Conservation (phyloP, 2,329 filamentous ascomycete species). For the Dothistroma septosporum region DNA sequence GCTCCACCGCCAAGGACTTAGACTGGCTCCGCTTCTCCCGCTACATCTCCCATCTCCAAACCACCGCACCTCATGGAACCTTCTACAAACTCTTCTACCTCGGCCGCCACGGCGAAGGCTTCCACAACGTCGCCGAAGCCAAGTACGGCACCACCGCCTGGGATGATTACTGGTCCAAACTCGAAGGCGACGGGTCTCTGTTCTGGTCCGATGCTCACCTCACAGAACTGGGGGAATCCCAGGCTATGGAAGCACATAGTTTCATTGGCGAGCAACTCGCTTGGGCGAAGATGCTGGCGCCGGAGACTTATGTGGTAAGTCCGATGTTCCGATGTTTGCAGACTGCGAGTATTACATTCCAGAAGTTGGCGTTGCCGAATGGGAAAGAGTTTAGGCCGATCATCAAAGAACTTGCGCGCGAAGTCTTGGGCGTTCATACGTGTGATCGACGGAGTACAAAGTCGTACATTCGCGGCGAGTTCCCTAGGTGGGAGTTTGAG, state of each 20-base stretch:
- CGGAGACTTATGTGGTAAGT: constrained; percentile 61
- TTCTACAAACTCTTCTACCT: constrained; percentile 65
- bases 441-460: constrained; percentile 60
- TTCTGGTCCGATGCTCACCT: constrained; percentile 62
- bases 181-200: constrained; percentile 60
- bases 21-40: constrained; percentile 63
- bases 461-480: constrained; percentile 50
- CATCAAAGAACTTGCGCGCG: constrained; percentile 61
- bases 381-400: constrained; percentile 53
- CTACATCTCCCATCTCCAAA: constrained; percentile 53
- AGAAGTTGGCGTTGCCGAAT: constrained; percentile 49
- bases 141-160: constrained; percentile 66
- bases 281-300: constrained; percentile 54
- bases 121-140: constrained; percentile 58
- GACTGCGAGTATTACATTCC: constrained; percentile 61
- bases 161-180: constrained; percentile 64
- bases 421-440: constrained; percentile 64
- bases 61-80: constrained; percentile 43
- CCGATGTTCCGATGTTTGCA: constrained; percentile 60
- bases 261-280: constrained; percentile 57
- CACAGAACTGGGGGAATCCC: constrained; percentile 53
- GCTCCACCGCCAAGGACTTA: constrained; percentile 36
- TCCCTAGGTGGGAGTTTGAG: constrained; percentile 57
- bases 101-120: constrained; percentile 66
- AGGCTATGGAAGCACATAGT: constrained; percentile 55